Evolutionary conservation across 1,139 yeast species (phyloP), one percentile per base, ranked within the genome.

Genomic region (Pichia sorboxylosa): DNA sequence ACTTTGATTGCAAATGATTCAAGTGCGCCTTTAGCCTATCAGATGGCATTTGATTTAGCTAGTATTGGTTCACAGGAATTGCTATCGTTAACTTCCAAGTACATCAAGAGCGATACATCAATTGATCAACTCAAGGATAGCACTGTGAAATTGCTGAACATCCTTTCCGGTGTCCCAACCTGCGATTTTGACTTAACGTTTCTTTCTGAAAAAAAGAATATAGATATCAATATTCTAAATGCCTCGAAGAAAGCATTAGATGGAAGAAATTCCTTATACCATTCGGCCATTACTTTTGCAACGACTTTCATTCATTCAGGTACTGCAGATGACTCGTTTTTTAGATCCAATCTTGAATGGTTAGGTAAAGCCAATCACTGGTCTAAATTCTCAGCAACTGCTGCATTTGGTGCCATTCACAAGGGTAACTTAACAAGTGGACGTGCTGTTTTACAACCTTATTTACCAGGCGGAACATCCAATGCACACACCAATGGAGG

Each of bases 301-400:
- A 90, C 85, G 51, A 97, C 96, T 0, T 85, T 84, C 51, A 72
- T 87, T 73, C 95, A 87, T 57, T 87, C 93, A 21, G 98, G 98
- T 41, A 92, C 99, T 9, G 84, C 97, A 16, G 93, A 85, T 47
- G 97, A 90, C 55, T 75, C 90, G 2, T 90, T 90, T 51, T 82
- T 90, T 58, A 70, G 95, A 55, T 72, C 81, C 31, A 90, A 90
- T 52, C 65, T 87, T 47, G 96, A 90, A 50, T 92, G 97, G 97
- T 66, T 90, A 45, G 94, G 94, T 24, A 84, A 85, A 59, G 97
- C 98, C 10, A 79, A 92, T 32, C 87, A 87, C 58, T 90, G 99
- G 99, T 87, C 96, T 7, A 90, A 90, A 54, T 90, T 90, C 54
- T 76, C 94, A 1, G 97, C 98, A 6, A 90, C 98, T 20, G 98